phyloP scores from a whole-genome alignment of 2,329 filamentous ascomycete genomes.

The Lachnellula hyalina region DNA sequence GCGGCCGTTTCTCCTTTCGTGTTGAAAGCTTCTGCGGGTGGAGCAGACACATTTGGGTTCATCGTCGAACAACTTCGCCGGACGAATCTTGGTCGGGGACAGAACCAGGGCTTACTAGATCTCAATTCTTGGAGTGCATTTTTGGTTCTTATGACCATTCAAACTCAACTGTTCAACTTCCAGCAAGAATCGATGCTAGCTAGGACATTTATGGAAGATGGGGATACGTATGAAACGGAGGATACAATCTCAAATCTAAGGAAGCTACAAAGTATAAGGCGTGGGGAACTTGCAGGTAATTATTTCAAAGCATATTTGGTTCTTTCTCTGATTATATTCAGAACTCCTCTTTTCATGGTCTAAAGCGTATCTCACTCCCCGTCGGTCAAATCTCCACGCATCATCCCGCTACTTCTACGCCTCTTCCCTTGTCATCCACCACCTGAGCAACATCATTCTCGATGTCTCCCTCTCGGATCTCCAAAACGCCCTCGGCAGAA shows the following conservation, averaged over 20 bases:
- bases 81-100: neutral
- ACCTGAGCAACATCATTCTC: constrained; percentile 16
- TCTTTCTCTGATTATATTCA: neutral
- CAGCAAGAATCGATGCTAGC: constrained; percentile 18
- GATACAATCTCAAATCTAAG: neutral
- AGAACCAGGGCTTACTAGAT: constrained; percentile 9
- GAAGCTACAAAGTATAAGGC: neutral
- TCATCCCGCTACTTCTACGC: constrained; percentile 16
- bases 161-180: constrained; percentile 18
- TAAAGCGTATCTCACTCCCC: constrained; percentile 8
- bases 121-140: constrained; percentile 24
- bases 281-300: constrained; percentile 6
- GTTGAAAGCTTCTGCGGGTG: constrained; percentile 2
- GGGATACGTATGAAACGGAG: neutral
- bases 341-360: constrained; percentile 11
- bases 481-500: constrained; percentile 20
- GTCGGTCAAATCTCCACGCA: constrained; percentile 1
- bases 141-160: constrained; percentile 20
- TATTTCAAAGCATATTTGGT: neutral
- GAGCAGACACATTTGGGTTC: neutral
- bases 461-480: constrained; percentile 18
- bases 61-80: neutral
- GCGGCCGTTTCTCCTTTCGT: constrained; percentile 23
- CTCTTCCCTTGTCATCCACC: constrained; percentile 14
- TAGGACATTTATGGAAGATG: constrained; percentile 16